A percentile compares a stretch with the other conserved stretches of the same genome.
phyloP scores from a whole-genome alignment of 805 yeast species.

The Pichia pseudocactophila region DNA sequence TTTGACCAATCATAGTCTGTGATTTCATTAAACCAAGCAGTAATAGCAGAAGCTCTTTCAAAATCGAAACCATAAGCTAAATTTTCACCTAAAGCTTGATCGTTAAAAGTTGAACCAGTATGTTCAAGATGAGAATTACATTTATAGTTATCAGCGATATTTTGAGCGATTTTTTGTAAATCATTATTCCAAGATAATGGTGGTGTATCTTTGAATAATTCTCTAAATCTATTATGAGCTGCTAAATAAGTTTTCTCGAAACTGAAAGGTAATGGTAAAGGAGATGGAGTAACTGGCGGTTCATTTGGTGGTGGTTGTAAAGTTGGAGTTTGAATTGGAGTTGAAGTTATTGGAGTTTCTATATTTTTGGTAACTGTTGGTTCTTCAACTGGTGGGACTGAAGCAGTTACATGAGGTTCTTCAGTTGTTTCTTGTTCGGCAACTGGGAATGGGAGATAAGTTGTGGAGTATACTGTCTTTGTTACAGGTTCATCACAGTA shows the following conservation, averaged over 20 bases:
- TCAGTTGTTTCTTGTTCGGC: background rate
- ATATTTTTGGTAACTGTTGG: constrained; percentile 2
- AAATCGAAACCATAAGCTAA: constrained; percentile 62
- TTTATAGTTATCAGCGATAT: constrained; percentile 44
- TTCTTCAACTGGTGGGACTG: constrained; percentile 3
- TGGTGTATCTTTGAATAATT: constrained; percentile 38
- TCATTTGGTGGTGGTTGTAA: constrained; percentile 17
- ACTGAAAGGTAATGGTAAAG: constrained; percentile 15
- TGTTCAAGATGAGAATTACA: constrained; percentile 54
- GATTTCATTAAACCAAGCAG: constrained; percentile 72
- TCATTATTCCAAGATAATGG: constrained; percentile 47
- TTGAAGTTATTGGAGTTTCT: constrained; percentile 10
- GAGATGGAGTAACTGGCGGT: background rate
- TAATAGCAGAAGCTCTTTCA: constrained; percentile 43
- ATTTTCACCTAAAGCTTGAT: constrained; percentile 59
- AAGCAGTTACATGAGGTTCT: background rate
- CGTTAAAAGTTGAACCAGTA: constrained; percentile 42
- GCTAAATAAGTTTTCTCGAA: constrained; percentile 41
- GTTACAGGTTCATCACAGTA: constrained; percentile 11
- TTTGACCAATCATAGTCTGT: constrained; percentile 39
- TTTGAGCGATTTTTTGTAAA: constrained; percentile 46
- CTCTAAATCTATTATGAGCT: constrained; percentile 54
- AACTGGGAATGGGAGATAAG: constrained; percentile 16
- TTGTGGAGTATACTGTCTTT: constrained; percentile 14
- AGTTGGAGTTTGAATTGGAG: constrained; percentile 4